Evolutionary conservation across 2,329 filamentous ascomycete species (phyloP), one percentile per base, ranked within the genome.

Genomic region (Rutstroemia sydowiana): DNA sequence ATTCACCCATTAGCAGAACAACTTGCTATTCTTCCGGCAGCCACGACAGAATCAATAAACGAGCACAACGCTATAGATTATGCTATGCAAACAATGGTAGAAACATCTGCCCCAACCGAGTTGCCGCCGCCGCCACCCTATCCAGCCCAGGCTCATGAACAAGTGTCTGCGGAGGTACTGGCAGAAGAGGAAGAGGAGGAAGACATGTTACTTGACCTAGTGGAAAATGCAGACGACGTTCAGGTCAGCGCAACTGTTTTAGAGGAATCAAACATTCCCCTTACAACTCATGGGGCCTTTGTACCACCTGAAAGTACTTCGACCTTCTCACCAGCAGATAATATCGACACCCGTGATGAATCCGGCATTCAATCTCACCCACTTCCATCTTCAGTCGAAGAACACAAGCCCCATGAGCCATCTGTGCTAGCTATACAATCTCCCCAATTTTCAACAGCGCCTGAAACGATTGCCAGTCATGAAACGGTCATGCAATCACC

Each of bases 151-250:
- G 44, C 34, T 7, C 57, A 61, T 21, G 48, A 48, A 3, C 20
- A 47, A 14, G 51, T 44, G 16, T 45, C 53, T 9, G 45, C 42
- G 18, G 57, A 58, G 40, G 40, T 51, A 10, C 48, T 46, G 11
- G 30, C 56, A 13, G 60, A 59, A 43, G 61, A 63, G 26, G 59
- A 61, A 48, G 56, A 57, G 36, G 60, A 61, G 34, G 61, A 63
- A 34, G 56, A 61, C 47, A 63, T 63, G 60, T 31, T 63, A 11
- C 51, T 63, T 21, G 62, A 63, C 32, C 61, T 59, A 9, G 34
- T 56, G 1, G 59, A 59, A 20, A 54, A 57, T 50, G 48, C 52
- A 1, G 58, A 45, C 14, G 59, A 56, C 55, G 39, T 53, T 7
- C 28, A 51, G 23, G 57, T 55, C 31, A 54, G 45, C 20, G 45